Evolutionary conservation across 257 asterid genomes (phyloP).

Genomic region (Salvia miltiorrhiza): DNA sequence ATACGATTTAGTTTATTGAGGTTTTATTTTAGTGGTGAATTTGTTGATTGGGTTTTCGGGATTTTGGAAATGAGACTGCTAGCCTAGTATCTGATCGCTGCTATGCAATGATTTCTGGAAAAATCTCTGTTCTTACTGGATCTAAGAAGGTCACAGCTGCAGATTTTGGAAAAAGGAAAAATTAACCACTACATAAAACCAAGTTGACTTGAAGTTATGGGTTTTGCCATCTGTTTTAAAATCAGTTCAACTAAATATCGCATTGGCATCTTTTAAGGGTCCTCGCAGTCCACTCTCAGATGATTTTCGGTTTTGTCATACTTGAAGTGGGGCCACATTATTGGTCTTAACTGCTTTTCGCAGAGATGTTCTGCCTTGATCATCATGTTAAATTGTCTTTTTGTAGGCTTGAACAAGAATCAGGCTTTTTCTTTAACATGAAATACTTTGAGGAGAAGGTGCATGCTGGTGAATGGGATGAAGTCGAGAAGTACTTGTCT

Average conservation of each 20-base stretch:
- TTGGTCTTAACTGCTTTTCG: background rate
- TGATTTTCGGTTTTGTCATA: background rate
- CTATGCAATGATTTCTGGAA: background rate
- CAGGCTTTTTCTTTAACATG: slow-evolving; percentile 94
- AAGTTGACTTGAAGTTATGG: slow-evolving; percentile 13
- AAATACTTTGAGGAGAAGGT: slow-evolving; percentile 96
- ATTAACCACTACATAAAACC: background rate
- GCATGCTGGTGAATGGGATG: slow-evolving; percentile 97
- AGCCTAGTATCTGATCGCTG: background rate
- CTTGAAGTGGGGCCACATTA: background rate
- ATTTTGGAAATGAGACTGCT: slow-evolving; percentile 5
- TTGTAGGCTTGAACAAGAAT: slow-evolving; percentile 94
- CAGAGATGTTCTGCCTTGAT: background rate
- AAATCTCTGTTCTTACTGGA: background rate
- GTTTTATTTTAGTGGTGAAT: slow-evolving; percentile 8
- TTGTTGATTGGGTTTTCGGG: background rate
- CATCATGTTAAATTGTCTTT: background rate
- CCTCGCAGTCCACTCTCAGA: background rate
- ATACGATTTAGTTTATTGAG: slow-evolving; percentile 5
- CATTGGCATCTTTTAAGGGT: background rate
- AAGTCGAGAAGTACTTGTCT: slow-evolving; percentile 92
- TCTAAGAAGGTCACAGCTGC: slow-evolving; percentile 9
- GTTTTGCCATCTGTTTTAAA: slow-evolving; percentile 3
- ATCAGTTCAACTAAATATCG: background rate
- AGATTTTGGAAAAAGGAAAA: slow-evolving; percentile 6